Base-by-base conservation (phyloP, 140 eudicot species). In the Stevia rebaudiana region DNA sequence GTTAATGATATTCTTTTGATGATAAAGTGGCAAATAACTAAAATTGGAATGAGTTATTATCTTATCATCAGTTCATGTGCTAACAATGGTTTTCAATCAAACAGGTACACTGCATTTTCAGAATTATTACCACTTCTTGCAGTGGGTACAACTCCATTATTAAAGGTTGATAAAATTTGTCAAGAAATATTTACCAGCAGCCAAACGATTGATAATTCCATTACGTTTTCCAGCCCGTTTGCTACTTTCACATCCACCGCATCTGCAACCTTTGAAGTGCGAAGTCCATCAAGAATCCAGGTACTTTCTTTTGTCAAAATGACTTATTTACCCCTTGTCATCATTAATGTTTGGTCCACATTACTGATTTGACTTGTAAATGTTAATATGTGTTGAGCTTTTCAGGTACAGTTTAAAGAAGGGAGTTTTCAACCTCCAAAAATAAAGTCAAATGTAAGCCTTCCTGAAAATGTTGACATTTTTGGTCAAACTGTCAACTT, bases 41-140 rank as follows among this genome's bases (percentile, higher is more conserved):
- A 35, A 28, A n/a, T 36, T 24, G 18, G 11, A 51, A 13, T 23
- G 22, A n/a, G n/a, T n/a, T n/a, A n/a, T n/a, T n/a, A n/a, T n/a
- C n/a, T n/a, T 5, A n/a, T 51, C 8, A 13, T 5, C 2, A 12
- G 18, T 54, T 25, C 21, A 6, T 36, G 23, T 47, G 33, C 36
- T 65, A 73, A 73, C 63, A 8, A 8, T 51, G 67, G 64, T 9
- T 66, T 49, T 47, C 12, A 72, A 25, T 24, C 44, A 42, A 49
- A 70, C 90, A 94, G 99, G 95, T 94, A 88, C 81, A 94, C 99
- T 52, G 95, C 99, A 74, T 88, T 81, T 83, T 94, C 97, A 23
- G 99, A 94, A 83, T 72, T 94, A 74, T 44, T 94, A 78, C 99
- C 99, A 42, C 97, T 94, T 71, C 83, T 94, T 31, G 99, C 97